These are phyloP conservation scores for Diaporthe destruens DNA, from an alignment of 2,329 filamentous ascomycete genomes.

Conservation along the genomic window DNA sequence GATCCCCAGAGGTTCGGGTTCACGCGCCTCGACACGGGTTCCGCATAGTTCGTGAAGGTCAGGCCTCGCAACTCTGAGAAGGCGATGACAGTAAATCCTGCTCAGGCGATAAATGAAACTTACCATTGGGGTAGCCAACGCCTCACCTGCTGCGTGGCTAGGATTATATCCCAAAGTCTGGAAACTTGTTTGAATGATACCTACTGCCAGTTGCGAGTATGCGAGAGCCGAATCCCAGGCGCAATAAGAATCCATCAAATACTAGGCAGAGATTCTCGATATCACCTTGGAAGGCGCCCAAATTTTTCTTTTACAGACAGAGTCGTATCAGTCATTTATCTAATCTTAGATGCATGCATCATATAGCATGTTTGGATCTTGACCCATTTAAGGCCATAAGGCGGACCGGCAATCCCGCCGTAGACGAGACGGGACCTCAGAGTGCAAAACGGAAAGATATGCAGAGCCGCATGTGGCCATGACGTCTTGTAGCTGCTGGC, in stretches of 20 bases:
- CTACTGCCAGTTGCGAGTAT: background rate
- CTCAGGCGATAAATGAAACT: background rate
- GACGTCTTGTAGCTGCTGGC: constrained; percentile 24
- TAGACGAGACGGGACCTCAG: constrained; percentile 22
- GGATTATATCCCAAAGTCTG: background rate
- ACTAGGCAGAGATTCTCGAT: background rate
- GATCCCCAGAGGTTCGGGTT: constrained; percentile 58
- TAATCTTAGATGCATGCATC: background rate
- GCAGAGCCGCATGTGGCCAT: constrained; percentile 34
- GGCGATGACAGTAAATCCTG: background rate
- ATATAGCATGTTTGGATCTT: background rate
- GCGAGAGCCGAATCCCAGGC: background rate
- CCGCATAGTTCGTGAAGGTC: constrained; percentile 54
- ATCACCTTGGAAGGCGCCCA: background rate
- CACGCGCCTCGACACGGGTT: constrained; percentile 74
- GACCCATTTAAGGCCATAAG: background rate
- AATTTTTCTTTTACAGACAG: background rate
- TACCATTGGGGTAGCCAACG: background rate
- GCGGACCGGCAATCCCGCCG: constrained; percentile 29
- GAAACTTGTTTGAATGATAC: too few relatives aligned
- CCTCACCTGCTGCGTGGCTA: background rate
- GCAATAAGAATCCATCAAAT: background rate
- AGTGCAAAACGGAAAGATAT: constrained; percentile 21
- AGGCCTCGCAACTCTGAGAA: constrained; percentile 38
- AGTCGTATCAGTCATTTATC: background rate